A percentile compares a stretch with the other conserved stretches of the same genome.
Evolutionary conservation across 2,329 filamentous ascomycete species (phyloP).

Genomic region (Sporothrix brasiliensis): DNA sequence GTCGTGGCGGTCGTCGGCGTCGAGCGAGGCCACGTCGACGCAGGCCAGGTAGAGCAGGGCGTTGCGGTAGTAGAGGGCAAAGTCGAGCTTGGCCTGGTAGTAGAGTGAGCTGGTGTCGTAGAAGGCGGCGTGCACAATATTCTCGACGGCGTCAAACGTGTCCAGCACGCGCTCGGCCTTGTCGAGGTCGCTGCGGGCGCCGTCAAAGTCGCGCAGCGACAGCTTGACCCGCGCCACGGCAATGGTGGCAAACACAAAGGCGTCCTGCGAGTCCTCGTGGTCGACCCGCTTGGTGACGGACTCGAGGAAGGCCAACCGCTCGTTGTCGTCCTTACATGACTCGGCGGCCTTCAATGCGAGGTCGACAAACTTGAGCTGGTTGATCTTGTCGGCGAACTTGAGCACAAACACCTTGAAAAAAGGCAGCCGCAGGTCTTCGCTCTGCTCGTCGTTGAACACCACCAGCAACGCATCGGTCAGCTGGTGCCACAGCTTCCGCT

Average conservation of each 20-base stretch:
- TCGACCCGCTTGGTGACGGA: conserved; percentile 85
- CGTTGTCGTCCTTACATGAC: conserved; percentile 82
- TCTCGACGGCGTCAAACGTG: conserved; percentile 91
- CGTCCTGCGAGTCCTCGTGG: conserved; percentile 90
- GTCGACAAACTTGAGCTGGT: conserved; percentile 94
- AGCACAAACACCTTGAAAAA: conserved; percentile 95
- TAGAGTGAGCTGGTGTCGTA: conserved; percentile 95
- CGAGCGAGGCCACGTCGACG: conserved; percentile 78
- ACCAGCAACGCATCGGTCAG: conserved; percentile 85
- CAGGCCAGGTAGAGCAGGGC: conserved; percentile 97
- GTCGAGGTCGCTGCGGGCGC: conserved; percentile 83
- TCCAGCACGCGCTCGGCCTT: conserved; percentile 86
- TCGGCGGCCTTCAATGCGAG: conserved; percentile 84
- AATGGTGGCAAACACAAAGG: conserved; percentile 89
- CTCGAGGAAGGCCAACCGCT: conserved; percentile 83
- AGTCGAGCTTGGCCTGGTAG: conserved; percentile 91
- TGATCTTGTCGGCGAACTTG: conserved; percentile 97
- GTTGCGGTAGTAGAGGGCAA: conserved; percentile 95
- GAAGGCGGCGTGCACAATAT: conserved; percentile 91
- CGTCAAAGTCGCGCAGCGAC: conserved; percentile 75
- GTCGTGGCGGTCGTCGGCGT: conserved; percentile 72
- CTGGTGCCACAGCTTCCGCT: conserved; percentile 98
- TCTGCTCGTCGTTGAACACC: conserved; percentile 83
- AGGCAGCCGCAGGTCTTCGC: conserved; percentile 78
- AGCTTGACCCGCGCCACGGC: conserved; percentile 88